phyloP scores from a whole-genome alignment of 305 asterid genomes.

The Fraxinus nigra region DNA sequence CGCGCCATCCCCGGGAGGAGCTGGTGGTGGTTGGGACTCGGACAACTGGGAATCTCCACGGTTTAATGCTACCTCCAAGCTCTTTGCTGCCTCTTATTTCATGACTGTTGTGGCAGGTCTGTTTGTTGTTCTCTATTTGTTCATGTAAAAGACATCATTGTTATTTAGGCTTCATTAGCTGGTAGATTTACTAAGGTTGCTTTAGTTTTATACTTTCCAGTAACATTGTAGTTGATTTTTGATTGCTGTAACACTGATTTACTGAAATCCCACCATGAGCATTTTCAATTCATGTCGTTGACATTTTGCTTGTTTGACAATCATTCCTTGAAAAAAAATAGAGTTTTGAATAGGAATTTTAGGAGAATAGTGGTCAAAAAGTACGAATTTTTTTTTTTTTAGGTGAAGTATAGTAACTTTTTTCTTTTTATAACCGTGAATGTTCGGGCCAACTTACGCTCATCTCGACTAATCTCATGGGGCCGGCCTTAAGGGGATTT shows the following conservation, averaged over 20 bases:
- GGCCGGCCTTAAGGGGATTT: too few species aligned
- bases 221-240: slow-evolving; percentile 9
- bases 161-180: not conserved
- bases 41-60: slow-evolving; percentile 25
- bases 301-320: not conserved
- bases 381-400: too few species aligned
- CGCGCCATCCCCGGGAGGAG: slow-evolving; percentile 39
- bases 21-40: slow-evolving; percentile 26
- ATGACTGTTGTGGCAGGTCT: slow-evolving; percentile 30
- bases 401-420: too few species aligned
- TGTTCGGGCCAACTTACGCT: too few species aligned
- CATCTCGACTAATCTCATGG: too few species aligned
- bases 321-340: too few species aligned
- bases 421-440: too few species aligned
- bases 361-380: too few species aligned
- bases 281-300: not conserved
- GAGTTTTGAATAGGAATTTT: too few species aligned
- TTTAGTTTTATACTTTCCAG: not conserved
- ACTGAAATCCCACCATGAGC: not conserved
- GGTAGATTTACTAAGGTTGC: not conserved
- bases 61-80: slow-evolving; percentile 27
- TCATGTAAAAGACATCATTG: slow-evolving; percentile 30
- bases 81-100: slow-evolving; percentile 30
- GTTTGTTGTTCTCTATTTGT: slow-evolving; percentile 26
- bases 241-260: slow-evolving; percentile 2